Conservation (phyloP, 2,329 filamentous ascomycete genomes). For the Macroventuria anomochaeta region DNA sequence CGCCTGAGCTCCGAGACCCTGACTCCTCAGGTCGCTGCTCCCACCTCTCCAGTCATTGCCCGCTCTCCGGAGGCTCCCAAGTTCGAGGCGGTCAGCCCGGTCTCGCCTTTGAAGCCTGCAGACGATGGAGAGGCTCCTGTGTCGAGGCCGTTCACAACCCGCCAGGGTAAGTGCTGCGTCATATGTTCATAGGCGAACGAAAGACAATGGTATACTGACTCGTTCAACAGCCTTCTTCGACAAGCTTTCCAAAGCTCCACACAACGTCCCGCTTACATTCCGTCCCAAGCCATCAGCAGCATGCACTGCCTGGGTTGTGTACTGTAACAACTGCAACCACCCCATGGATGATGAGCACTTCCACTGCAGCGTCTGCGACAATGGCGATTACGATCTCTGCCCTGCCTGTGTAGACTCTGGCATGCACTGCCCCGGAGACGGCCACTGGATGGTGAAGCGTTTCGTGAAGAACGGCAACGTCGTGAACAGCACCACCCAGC, state of each 20-base stretch:
- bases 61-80: conserved; percentile 33
- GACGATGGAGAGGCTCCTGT: conserved; percentile 50
- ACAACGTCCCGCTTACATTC: conserved; percentile 44
- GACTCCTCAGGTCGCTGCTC: conserved; percentile 28
- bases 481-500: conserved; percentile 85
- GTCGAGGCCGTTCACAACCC: conserved; percentile 49
- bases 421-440: conserved; percentile 75
- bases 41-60: conserved; percentile 37
- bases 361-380: conserved; percentile 92
- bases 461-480: conserved; percentile 79
- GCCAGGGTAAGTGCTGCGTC: conserved; percentile 36
- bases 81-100: conserved; percentile 29
- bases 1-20: conserved; percentile 40
- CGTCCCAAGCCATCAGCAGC: conserved; percentile 49
- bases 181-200: neutral
- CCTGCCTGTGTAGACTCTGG: conserved; percentile 76
- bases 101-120: conserved; percentile 30
- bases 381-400: conserved; percentile 95
- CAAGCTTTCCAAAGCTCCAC: conserved; percentile 36
- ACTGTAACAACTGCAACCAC: conserved; percentile 88
- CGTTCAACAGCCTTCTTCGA: conserved; percentile 36
- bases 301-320: conserved; percentile 75
- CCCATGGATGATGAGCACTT: conserved; percentile 84
- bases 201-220: conserved; percentile 18
- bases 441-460: conserved; percentile 96